Conservation (phyloP, 495 filamentous ascomycete genomes). For the Trichoderma virens region DNA sequence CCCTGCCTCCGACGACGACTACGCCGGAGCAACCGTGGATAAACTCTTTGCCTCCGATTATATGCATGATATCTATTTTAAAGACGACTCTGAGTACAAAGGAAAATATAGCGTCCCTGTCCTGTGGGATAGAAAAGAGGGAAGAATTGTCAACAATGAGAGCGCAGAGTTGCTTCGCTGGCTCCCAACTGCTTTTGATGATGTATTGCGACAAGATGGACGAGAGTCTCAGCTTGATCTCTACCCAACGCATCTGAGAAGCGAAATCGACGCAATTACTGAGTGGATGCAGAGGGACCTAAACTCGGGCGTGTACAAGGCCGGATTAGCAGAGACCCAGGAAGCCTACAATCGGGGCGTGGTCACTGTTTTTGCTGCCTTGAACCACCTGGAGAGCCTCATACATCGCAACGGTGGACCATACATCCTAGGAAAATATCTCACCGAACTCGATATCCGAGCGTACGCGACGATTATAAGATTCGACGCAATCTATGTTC, state of each 20-base stretch:
- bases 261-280: constrained; percentile 65
- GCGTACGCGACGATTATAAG: constrained; percentile 75
- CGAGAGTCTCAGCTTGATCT: constrained; percentile 42
- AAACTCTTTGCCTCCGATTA: constrained; percentile 54
- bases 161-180: constrained; percentile 73
- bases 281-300: constrained; percentile 65
- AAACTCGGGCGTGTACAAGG: constrained; percentile 42
- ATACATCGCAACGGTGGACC: constrained; percentile 43
- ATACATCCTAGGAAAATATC: constrained; percentile 57
- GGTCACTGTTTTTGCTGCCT: constrained; percentile 56
- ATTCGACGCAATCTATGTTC: constrained; percentile 84
- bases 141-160: constrained; percentile 75
- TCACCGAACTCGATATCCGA: constrained; percentile 79
- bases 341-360: constrained; percentile 69
- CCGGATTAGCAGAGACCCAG: constrained; percentile 51
- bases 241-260: constrained; percentile 51
- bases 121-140: constrained; percentile 65
- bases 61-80: constrained; percentile 64
- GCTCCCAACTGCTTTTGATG: constrained; percentile 62
- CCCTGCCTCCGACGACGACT: constrained; percentile 45
- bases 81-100: constrained; percentile 54
- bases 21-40: constrained; percentile 43
- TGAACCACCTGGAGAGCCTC: constrained; percentile 64
- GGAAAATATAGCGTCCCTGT: constrained; percentile 72
- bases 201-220: constrained; percentile 53